phyloP scores from a whole-genome alignment of 83 land plant genomes.

The Larix sibirica region DNA sequence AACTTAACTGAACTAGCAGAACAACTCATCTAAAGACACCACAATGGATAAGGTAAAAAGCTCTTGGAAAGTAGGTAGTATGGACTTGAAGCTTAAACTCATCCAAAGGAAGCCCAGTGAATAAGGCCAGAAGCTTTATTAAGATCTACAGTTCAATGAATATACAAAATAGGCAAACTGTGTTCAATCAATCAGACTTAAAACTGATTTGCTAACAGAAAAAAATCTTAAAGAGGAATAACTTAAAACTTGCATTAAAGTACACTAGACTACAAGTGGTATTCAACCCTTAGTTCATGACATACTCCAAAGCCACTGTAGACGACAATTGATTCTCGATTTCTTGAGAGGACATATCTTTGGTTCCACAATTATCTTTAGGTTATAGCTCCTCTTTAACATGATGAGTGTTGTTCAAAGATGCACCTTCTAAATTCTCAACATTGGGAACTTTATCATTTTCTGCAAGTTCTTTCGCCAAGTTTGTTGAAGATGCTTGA shows the following conservation, averaged over 20 bases:
- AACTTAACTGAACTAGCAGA: too few relatives aligned
- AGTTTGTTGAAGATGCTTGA: not conserved
- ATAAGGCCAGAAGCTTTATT: too few relatives aligned
- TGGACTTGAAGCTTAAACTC: too few relatives aligned
- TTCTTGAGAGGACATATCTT: not conserved
- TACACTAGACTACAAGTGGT: not conserved
- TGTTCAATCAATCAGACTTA: slow-evolving; percentile 8
- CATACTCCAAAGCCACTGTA: not conserved
- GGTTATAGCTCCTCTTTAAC: not conserved
- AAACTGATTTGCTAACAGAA: not conserved
- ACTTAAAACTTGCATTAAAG: not conserved
- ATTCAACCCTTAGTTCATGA: too few relatives aligned
- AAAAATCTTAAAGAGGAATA: not conserved
- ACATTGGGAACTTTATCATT: not conserved
- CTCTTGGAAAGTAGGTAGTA: too few relatives aligned
- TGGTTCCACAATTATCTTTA: not conserved
- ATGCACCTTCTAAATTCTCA: not conserved
- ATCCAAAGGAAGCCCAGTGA: too few relatives aligned
- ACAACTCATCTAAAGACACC: too few relatives aligned
- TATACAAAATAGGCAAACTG: not conserved
- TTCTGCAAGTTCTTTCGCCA: not conserved
- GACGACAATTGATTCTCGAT: not conserved
- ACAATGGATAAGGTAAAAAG: too few relatives aligned
- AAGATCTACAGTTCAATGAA: too few relatives aligned
- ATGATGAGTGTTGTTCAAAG: not conserved